Evolutionary conservation across 2,329 filamentous ascomycete species (phyloP).

Genomic region (Trichoderma harzianum): DNA sequence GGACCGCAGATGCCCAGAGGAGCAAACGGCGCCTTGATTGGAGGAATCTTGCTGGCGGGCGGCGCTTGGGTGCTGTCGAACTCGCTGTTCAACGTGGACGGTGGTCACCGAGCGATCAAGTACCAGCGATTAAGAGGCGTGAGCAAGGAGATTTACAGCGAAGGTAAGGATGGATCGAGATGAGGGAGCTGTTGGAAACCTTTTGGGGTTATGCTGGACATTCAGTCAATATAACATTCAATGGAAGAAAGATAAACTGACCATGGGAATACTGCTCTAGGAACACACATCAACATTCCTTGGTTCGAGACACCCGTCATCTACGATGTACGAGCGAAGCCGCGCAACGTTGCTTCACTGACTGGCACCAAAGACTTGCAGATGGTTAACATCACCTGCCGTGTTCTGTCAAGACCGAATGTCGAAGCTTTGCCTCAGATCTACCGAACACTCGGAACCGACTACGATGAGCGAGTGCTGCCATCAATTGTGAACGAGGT

Average conservation of each 20-base stretch:
- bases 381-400: constrained; percentile 99
- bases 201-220: not conserved
- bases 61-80: constrained; percentile 54
- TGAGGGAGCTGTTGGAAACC: not conserved
- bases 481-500: constrained; percentile 99
- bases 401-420: constrained; percentile 90
- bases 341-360: constrained; percentile 91
- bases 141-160: constrained; percentile 89
- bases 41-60: constrained; percentile 44
- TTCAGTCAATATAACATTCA: not conserved
- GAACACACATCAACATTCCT: constrained; percentile 88
- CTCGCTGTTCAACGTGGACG: constrained; percentile 80
- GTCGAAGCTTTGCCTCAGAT: constrained; percentile 91
- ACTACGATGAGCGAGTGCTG: constrained; percentile 95
- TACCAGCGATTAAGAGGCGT: constrained; percentile 92
- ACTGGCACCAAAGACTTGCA: constrained; percentile 99
- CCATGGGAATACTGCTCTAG: constrained; percentile 41
- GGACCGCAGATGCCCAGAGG: constrained; percentile 42
- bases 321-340: constrained; percentile 97
- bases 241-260: not conserved
- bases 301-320: constrained; percentile 97
- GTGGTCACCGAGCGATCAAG: constrained; percentile 98
- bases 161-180: constrained; percentile 58
- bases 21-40: constrained; percentile 39
- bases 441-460: constrained; percentile 89